A percentile compares a stretch with the other conserved stretches of the same genome.
Evolutionary conservation across 2,329 filamentous ascomycete genomes (phyloP).

Genomic region (Colletotrichum sp.): DNA sequence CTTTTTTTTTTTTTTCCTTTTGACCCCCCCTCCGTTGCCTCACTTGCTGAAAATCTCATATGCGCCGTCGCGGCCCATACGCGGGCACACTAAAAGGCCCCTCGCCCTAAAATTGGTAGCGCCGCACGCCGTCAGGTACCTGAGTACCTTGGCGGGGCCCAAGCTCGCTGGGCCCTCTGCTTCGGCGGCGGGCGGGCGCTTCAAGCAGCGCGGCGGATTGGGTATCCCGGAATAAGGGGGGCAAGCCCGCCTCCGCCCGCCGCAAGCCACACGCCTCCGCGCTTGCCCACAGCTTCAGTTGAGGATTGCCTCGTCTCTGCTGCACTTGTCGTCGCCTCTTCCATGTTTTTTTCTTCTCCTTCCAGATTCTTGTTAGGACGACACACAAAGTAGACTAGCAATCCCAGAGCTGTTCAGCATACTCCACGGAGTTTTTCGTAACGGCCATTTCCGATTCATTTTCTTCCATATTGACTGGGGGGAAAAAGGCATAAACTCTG

Average conservation of each 20-base stretch:
- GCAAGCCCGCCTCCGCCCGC: conserved; percentile 1
- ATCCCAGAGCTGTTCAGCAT: not conserved
- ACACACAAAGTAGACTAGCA: not conserved
- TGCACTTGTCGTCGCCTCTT: not conserved
- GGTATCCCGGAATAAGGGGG: not conserved
- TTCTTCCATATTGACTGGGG: not conserved
- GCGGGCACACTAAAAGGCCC: not conserved
- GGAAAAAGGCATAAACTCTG: not conserved
- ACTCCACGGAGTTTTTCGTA: not conserved
- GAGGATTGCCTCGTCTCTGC: not conserved
- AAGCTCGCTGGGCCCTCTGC: not conserved
- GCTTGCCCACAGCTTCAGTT: not conserved
- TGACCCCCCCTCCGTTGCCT: not conserved
- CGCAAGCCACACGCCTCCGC: not conserved
- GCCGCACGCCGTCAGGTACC: not conserved
- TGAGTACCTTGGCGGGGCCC: conserved; percentile 11
- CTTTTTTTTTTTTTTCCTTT: conserved; percentile 3
- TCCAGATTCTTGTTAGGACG: not conserved
- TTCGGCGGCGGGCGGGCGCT: not conserved
- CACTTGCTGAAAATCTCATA: not conserved
- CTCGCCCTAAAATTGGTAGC: not conserved
- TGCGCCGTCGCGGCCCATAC: not conserved
- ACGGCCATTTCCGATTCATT: conserved; percentile 14
- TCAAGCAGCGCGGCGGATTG: not conserved
- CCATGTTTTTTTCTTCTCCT: not conserved